phyloP scores from a whole-genome alignment of 176 grass and related monocot species.

The Musa itinerans region DNA sequence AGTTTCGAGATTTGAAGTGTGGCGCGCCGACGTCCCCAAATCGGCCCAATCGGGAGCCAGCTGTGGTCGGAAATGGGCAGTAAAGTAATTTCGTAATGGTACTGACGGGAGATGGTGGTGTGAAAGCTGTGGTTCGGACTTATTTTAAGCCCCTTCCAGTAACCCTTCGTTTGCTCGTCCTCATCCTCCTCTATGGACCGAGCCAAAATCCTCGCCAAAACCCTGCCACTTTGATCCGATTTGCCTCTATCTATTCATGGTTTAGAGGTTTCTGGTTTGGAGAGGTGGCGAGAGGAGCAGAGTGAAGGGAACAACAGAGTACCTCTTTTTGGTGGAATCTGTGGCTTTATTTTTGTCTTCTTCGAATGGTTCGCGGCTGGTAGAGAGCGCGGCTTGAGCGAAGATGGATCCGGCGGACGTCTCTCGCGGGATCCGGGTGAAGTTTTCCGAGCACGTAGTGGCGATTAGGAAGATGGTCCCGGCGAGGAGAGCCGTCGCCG shows the following conservation, averaged over 20 bases:
- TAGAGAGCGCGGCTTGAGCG: background rate
- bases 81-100: background rate
- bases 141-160: background rate
- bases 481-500: background rate
- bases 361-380: background rate
- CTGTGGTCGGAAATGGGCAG: background rate
- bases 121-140: too few species aligned
- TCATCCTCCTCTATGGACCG: background rate
- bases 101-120: too few species aligned
- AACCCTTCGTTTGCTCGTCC: background rate
- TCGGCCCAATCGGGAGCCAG: background rate
- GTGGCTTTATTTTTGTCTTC: background rate
- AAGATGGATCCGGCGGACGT: conserved; percentile 31
- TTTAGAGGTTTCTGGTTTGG: background rate
- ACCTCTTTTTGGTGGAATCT: background rate
- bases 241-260: background rate
- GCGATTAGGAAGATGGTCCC: background rate
- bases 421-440: background rate
- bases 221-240: background rate
- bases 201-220: background rate
- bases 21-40: background rate
- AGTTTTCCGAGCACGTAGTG: conserved; percentile 9
- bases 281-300: background rate
- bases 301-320: background rate
- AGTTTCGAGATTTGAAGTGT: background rate